These are phyloP conservation scores for Geranium incanum DNA, from an alignment of 441 rosid species.

Conservation along the genomic window DNA sequence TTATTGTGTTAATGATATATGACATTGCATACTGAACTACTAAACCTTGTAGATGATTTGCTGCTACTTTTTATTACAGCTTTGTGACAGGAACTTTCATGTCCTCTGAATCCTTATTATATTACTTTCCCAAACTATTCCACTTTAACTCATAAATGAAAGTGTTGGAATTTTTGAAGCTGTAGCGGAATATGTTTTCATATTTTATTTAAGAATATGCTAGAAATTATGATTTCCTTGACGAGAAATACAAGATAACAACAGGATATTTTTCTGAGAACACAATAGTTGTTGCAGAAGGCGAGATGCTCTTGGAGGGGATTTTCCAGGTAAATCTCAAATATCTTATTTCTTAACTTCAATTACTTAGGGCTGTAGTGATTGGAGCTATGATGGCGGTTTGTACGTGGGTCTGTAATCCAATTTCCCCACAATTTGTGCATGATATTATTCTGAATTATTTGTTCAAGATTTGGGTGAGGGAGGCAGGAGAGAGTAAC, in stretches of 20 bases:
- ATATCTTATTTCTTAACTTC: constrained; percentile 1
- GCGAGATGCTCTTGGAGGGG: constrained; percentile 68
- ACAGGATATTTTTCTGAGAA: constrained; percentile 88
- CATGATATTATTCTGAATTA: neutral
- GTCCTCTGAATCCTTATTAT: neutral
- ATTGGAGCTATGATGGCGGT: neutral
- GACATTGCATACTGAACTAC: neutral
- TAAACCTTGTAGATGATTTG: neutral
- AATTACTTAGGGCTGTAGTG: neutral
- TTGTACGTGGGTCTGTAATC: neutral
- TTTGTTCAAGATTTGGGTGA: neutral
- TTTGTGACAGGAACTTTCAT: neutral
- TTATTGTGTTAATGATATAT: neutral
- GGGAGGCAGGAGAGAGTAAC: neutral
- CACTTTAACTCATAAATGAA: neutral
- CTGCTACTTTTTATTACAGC: neutral
- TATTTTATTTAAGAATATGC: neutral
- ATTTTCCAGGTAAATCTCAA: constrained; percentile 57
- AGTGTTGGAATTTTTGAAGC: neutral
- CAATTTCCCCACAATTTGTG: neutral
- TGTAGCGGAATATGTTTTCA: neutral
- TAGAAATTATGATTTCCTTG: constrained; percentile 31
- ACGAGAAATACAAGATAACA: constrained; percentile 66
- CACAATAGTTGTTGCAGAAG: constrained; percentile 89
- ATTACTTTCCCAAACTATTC: neutral